A percentile compares a stretch with the other conserved stretches of the same genome.
Evolutionary conservation across 164 flowering plant species (phyloP).

Genomic region (Annona cherimola): DNA sequence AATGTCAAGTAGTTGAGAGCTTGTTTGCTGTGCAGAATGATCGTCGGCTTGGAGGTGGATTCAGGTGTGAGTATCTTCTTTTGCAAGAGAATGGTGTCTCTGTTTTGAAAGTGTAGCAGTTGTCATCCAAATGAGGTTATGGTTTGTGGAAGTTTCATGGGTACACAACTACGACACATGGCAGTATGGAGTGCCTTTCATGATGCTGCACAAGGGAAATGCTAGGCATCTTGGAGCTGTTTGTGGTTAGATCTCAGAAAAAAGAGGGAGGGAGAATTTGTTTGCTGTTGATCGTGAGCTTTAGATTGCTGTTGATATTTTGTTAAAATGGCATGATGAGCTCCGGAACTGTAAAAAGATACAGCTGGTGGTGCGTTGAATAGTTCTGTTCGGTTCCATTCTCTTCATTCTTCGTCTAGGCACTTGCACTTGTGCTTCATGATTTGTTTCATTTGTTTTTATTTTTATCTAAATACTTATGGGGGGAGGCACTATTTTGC

Average conservation of each 20-base stretch:
- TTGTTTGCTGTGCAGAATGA: neutral
- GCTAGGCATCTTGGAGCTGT: neutral
- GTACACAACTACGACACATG: neutral
- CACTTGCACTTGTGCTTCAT: neutral
- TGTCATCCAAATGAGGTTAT: neutral
- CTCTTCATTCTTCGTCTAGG: neutral
- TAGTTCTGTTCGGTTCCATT: neutral
- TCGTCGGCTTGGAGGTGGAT: neutral
- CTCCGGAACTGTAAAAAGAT: constrained; percentile 2
- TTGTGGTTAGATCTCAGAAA: neutral
- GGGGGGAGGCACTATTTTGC: too few species aligned
- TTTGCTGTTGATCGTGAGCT: neutral
- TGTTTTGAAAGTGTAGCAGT: neutral
- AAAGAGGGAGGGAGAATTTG: neutral
- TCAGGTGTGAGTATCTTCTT: neutral
- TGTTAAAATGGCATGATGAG: neutral
- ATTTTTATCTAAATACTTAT: too few species aligned
- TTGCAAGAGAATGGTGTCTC: neutral
- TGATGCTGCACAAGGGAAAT: neutral
- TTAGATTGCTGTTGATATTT: neutral
- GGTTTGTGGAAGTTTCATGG: neutral
- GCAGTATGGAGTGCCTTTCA: neutral
- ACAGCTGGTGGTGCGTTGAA: neutral
- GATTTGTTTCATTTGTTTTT: too few species aligned
- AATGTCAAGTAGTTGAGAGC: neutral